Percentiles rank a stretch among this genome's conserved stretches.
Conservation (phyloP, 257 asterid species). For the Solanum lignicaule region DNA sequence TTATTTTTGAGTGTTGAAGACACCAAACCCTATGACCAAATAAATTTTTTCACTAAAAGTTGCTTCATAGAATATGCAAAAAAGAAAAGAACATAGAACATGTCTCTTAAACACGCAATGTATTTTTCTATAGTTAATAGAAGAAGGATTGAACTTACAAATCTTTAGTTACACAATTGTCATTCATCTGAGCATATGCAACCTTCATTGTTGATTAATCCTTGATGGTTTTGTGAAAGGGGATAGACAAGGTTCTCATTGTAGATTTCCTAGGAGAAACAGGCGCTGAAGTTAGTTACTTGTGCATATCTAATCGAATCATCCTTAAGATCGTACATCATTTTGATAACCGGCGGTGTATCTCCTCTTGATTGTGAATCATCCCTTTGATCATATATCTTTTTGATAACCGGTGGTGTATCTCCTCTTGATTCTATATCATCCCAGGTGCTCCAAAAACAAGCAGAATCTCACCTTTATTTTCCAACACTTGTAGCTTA, state of each 20-base stretch:
- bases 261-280: neutral
- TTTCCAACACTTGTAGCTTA: neutral
- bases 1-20: neutral
- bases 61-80: neutral
- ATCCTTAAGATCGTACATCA: neutral
- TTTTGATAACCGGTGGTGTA: too few species aligned
- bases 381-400: too few species aligned
- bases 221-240: too few species aligned
- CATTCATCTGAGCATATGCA: too few species aligned
- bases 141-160: neutral
- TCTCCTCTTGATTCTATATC: neutral
- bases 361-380: neutral
- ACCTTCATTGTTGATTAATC: too few species aligned
- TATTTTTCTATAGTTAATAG: neutral
- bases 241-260: slow-evolving; percentile 31
- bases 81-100: neutral
- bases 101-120: neutral
- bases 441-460: slow-evolving; percentile 12
- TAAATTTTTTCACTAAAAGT: neutral
- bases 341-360: slow-evolving; percentile 11
- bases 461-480: slow-evolving; percentile 28
- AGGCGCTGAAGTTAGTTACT: neutral
- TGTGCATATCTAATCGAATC: neutral
- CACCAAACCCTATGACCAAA: neutral
- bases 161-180: too few species aligned